phyloP scores from a whole-genome alignment of 164 flowering plant species.

The Chloranthus sessilifolius region DNA sequence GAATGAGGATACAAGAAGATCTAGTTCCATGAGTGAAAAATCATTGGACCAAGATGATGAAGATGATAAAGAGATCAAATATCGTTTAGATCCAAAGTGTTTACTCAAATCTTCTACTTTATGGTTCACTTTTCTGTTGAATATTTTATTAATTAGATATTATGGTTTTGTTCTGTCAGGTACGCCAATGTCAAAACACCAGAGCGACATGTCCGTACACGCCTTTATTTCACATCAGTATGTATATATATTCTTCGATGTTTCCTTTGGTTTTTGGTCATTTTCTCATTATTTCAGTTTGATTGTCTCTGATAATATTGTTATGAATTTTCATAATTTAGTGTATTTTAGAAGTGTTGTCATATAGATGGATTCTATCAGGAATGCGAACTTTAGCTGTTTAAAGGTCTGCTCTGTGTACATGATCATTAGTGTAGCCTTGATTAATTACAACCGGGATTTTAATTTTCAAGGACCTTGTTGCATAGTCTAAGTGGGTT shows the following conservation, averaged over 20 bases:
- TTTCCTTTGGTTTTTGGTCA: too few relatives aligned
- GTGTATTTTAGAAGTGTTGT: too few relatives aligned
- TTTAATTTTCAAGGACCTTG: too few relatives aligned
- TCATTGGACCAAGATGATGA: constrained; percentile 91
- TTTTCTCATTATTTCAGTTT: too few relatives aligned
- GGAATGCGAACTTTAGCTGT: too few relatives aligned
- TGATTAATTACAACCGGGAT: too few relatives aligned
- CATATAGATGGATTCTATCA: too few relatives aligned
- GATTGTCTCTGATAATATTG: too few relatives aligned
- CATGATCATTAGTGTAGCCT: too few relatives aligned
- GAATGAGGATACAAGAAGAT: constrained; percentile 55
- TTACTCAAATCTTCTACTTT: constrained; percentile 6
- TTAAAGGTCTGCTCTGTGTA: too few relatives aligned
- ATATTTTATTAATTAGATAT: not conserved
- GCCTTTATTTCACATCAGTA: constrained; percentile 96
- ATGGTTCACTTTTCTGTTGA: constrained; percentile 1
- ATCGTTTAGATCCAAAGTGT: constrained; percentile 95
- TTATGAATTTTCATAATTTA: too few relatives aligned
- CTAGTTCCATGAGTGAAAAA: constrained; percentile 60
- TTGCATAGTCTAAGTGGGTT: too few relatives aligned
- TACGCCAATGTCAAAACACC: constrained; percentile 98
- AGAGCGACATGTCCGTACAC: constrained; percentile 94
- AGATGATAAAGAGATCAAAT: constrained; percentile 91
- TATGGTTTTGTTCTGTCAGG: constrained; percentile 30
- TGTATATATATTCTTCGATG: constrained; percentile 21